Conservation (phyloP, 1,284 basidiomycete species). For the Anthracocystis panici-leucophaei region DNA sequence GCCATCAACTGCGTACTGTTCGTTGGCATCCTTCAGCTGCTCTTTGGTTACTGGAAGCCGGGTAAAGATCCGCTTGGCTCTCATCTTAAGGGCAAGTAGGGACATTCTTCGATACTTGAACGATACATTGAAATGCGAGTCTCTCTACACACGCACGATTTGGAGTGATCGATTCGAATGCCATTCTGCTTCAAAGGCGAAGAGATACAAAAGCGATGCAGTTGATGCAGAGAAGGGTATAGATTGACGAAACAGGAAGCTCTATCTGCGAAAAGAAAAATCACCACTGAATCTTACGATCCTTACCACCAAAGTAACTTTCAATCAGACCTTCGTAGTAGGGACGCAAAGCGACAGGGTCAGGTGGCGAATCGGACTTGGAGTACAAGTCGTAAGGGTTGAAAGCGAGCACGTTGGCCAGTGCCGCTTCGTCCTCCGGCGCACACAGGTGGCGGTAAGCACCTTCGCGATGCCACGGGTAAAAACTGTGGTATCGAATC, state of each 20-base stretch:
- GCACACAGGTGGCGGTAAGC: conserved; percentile 49
- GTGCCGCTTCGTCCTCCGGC: conserved; percentile 37
- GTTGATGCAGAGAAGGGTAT: conserved; percentile 7
- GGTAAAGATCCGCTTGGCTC: conserved; percentile 44
- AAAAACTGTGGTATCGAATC: conserved; percentile 94
- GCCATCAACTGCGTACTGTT: conserved; percentile 58
- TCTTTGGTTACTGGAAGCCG: conserved; percentile 54
- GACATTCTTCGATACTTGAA: background rate
- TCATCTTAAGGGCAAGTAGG: conserved; percentile 35
- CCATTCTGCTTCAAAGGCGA: background rate
- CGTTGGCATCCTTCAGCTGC: conserved; percentile 39
- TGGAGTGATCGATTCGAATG: background rate
- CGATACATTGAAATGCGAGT: background rate
- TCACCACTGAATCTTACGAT: conserved; percentile 53
- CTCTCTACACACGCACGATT: conserved; percentile 1
- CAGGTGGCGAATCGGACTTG: conserved; percentile 81
- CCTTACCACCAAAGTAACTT: conserved; percentile 77
- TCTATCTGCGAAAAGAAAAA: background rate
- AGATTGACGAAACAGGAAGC: conserved; percentile 10
- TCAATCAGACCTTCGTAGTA: conserved; percentile 85
- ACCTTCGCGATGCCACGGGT: conserved; percentile 75
- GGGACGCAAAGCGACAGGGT: conserved; percentile 77
- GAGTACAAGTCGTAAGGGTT: conserved; percentile 92
- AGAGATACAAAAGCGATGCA: background rate
- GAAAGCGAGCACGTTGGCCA: conserved; percentile 73